Conservation (phyloP, 768 basidiomycete species). For the Naematelia encephala region DNA sequence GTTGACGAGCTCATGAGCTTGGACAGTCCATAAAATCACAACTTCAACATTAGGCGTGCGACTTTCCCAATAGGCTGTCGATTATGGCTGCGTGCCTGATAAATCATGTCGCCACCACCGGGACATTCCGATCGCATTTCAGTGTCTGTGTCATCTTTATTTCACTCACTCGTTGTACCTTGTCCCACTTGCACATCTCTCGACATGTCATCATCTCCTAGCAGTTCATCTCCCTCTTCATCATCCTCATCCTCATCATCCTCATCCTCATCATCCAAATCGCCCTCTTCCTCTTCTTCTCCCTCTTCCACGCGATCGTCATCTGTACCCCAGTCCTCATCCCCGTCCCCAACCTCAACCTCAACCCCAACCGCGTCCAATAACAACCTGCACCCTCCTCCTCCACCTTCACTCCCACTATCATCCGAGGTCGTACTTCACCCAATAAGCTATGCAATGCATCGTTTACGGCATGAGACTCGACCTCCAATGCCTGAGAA, state of each 20-base stretch:
- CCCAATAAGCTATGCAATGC: background rate
- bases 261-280: constrained; percentile 8
- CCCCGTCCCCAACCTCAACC: constrained; percentile 2
- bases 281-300: background rate
- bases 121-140: too few relatives aligned
- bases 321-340: constrained; percentile 4
- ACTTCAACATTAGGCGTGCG: background rate
- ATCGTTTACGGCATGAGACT: background rate
- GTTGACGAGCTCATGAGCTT: too few relatives aligned
- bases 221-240: background rate
- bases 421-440: constrained; percentile 4
- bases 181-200: background rate
- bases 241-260: constrained; percentile 8
- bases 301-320: constrained; percentile 1
- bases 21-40: too few relatives aligned
- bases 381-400: constrained; percentile 6
- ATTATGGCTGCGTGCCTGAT: background rate
- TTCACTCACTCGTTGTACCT: background rate
- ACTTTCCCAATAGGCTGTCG: background rate
- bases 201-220: background rate
- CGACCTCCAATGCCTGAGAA: constrained; percentile 30
- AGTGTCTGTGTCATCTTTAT: background rate
- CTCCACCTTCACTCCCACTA: constrained; percentile 12
- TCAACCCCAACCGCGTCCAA: background rate
- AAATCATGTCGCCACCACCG: background rate